phyloP scores from a whole-genome alignment of 164 flowering plant species.

The Pachysandra terminalis region DNA sequence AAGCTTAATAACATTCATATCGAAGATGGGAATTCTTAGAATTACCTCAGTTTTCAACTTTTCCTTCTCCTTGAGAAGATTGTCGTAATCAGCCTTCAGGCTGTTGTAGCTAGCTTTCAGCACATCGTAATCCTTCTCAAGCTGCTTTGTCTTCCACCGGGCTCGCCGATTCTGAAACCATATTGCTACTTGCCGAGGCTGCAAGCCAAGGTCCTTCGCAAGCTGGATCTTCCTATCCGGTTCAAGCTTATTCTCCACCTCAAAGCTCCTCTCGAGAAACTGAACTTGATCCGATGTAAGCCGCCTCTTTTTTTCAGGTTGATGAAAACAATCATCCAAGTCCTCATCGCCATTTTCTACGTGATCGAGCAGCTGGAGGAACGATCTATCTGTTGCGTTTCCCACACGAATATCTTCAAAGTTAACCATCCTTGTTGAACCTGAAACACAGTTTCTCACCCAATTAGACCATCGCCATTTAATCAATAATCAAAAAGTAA shows the following conservation, averaged over 20 bases:
- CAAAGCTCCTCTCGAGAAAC: constrained; percentile 68
- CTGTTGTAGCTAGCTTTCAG: constrained; percentile 36
- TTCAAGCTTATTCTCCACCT: constrained; percentile 85
- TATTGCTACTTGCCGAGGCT: constrained; percentile 72
- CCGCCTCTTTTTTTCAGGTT: constrained; percentile 76
- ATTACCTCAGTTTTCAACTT: constrained; percentile 57
- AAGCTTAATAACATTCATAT: not conserved
- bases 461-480: not conserved
- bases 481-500: not conserved
- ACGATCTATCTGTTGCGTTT: constrained; percentile 33
- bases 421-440: constrained; percentile 60
- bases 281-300: constrained; percentile 56
- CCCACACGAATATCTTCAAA: constrained; percentile 37
- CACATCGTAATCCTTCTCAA: constrained; percentile 45
- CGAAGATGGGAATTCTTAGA: no score
- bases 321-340: constrained; percentile 54
- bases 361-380: constrained; percentile 43
- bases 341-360: constrained; percentile 62
- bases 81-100: constrained; percentile 60
- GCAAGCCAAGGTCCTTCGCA: constrained; percentile 70
- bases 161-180: constrained; percentile 59
- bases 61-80: constrained; percentile 58
- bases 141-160: constrained; percentile 48
- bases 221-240: constrained; percentile 76
- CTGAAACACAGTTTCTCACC: constrained; percentile 28